phyloP scores from a whole-genome alignment of 352 stramenopile species.

The Globisporangium solare region DNA sequence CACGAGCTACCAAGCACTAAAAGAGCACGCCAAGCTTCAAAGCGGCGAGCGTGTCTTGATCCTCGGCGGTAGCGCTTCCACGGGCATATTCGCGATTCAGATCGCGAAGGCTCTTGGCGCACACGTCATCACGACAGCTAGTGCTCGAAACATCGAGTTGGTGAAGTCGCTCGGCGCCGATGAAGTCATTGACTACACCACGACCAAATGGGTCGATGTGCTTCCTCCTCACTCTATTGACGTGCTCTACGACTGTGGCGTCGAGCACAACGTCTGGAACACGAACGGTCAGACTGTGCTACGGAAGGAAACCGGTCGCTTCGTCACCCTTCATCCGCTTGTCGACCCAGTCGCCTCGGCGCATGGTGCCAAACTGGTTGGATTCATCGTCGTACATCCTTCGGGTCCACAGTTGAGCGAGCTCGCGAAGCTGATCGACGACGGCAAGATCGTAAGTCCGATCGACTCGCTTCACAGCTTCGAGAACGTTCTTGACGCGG shows the following conservation, averaged over 20 bases:
- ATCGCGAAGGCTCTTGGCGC: constrained; percentile 17
- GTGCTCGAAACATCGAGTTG: constrained; percentile 23
- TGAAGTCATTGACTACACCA: constrained; percentile 59
- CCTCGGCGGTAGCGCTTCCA: constrained; percentile 18
- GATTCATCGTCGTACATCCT: not conserved
- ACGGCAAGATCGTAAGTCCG: not conserved
- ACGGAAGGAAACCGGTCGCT: constrained; percentile 21
- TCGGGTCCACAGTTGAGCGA: not conserved
- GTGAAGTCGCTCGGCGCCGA: constrained; percentile 41
- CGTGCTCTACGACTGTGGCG: constrained; percentile 27
- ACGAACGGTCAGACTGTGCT: constrained; percentile 24
- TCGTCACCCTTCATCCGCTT: constrained; percentile 31
- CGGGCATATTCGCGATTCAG: constrained; percentile 23
- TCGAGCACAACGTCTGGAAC: constrained; percentile 28
- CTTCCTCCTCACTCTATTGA: constrained; percentile 23
- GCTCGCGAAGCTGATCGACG: constrained; percentile 3
- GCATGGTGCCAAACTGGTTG: constrained; percentile 24
- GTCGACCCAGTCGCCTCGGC: constrained; percentile 28
- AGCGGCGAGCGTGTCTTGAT: constrained; percentile 23
- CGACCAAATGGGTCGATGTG: constrained; percentile 26
- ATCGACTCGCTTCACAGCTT: constrained; percentile 5
- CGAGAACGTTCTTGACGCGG: constrained; percentile 2
- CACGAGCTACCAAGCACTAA: constrained; percentile 23
- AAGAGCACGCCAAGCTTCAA: constrained; percentile 15
- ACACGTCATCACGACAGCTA: constrained; percentile 16